Base-by-base conservation (phyloP, 2,329 filamentous ascomycete species). In the Sphaerulina populicola region DNA sequence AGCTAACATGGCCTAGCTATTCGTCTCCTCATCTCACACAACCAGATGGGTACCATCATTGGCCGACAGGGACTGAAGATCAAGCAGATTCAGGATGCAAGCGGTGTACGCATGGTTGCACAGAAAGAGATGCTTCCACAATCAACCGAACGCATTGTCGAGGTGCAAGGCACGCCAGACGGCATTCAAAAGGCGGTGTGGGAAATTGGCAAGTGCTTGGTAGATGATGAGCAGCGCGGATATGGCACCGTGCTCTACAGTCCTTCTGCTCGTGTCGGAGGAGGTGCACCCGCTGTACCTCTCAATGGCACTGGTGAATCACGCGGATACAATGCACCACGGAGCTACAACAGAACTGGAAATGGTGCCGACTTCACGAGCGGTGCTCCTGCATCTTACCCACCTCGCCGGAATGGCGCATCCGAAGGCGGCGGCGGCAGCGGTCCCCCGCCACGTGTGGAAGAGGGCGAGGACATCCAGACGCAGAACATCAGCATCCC, bases 61-160 rank as follows among this genome's bases (percentile, higher is more conserved):
- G 93, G 93, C 64, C 83, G 89, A 60, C 87, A 94, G 70, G 93
- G 93, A 53, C 78, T 96, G 61, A 98, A 97, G 78, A 98, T 98
- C 78, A 98, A 98, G 79, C 88, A 96, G 69, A 98, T 98, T 62
- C 93, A 98, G 70, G 93, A 98, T 69, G 84, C 83, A 29, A 97
- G 93, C 4, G 90, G 90, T 59, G 93, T 97, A 53, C 90, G 93
- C 67, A 98, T 98, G 93, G 90, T 98, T 44, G 93, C 93, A 37
- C 93, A 98, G 72, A 98, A 98, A 74, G 93, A 98, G 66, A 98
- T 98, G 93, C 83, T 98, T 6, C 93, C 93, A 33, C 93, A 98
- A 71, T 98, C 93, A 5, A 98, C 93, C 31, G 93, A 98, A 76
- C 86, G 93, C 59, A 90, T 98, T 63, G 93, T 98, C 59, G 93